phyloP scores from a whole-genome alignment of 1,284 basidiomycete species.

The Trichosporon coremiiforme region DNA sequence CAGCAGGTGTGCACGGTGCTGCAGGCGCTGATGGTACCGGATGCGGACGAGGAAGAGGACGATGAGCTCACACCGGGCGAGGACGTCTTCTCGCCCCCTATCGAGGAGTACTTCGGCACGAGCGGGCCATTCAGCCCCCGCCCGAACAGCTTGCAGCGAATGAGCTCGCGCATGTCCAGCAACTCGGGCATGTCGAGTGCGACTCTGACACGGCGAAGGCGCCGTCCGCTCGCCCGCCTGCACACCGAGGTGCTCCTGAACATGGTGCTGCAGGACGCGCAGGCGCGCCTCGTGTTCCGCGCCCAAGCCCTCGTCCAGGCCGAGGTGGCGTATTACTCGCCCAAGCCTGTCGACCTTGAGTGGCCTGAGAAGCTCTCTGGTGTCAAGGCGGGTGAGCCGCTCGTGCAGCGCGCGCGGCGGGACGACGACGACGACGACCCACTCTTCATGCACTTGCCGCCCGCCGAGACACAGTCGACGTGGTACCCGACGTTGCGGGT shows the following conservation, averaged over 20 bases:
- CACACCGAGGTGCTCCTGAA: slow-evolving; percentile 73
- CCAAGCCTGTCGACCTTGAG: slow-evolving; percentile 70
- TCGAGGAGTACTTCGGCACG: slow-evolving; percentile 35
- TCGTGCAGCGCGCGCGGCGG: slow-evolving; percentile 29
- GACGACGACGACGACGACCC: slow-evolving; percentile 54
- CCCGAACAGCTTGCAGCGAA: slow-evolving; percentile 21
- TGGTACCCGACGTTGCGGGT: slow-evolving; percentile 87
- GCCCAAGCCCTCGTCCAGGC: slow-evolving; percentile 84
- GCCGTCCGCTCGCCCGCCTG: slow-evolving; percentile 61
- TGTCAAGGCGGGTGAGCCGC: slow-evolving; percentile 20
- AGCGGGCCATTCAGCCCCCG: slow-evolving; percentile 45
- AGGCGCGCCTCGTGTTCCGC: slow-evolving; percentile 85
- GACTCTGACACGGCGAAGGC: slow-evolving; percentile 12
- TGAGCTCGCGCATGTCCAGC: slow-evolving; percentile 23
- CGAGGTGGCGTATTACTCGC: slow-evolving; percentile 78
- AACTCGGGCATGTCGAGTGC: slow-evolving; percentile 15
- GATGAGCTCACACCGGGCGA: slow-evolving; percentile 36
- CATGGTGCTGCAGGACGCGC: slow-evolving; percentile 89
- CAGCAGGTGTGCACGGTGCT: slow-evolving; percentile 92
- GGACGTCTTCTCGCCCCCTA: slow-evolving; percentile 28
- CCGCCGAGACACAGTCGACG: slow-evolving; percentile 71
- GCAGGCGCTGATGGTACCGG: slow-evolving; percentile 89
- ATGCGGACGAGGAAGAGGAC: slow-evolving; percentile 55
- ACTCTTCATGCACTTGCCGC: slow-evolving; percentile 68
- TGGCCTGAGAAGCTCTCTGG: slow-evolving; percentile 70